Evolutionary conservation across 805 yeast genomes (phyloP).

Genomic region (Lipomyces oligophaga): DNA sequence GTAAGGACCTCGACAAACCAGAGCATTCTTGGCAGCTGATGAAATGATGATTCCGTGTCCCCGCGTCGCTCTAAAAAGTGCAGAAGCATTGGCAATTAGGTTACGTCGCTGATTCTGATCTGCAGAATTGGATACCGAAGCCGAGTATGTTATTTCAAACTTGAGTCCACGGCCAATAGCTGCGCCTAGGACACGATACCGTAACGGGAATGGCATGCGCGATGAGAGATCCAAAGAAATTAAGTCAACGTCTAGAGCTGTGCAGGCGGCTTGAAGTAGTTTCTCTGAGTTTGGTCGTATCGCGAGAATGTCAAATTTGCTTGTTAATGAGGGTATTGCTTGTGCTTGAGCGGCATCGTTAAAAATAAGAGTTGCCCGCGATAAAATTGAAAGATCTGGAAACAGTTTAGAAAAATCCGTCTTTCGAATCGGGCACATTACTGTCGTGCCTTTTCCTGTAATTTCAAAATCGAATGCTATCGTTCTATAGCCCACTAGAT

Average conservation of each 20-base stretch:
- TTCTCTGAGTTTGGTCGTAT: slow-evolving; percentile 77
- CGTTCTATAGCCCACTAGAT: slow-evolving; percentile 61
- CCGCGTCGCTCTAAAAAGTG: slow-evolving; percentile 76
- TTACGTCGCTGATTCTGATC: slow-evolving; percentile 47
- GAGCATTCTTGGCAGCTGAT: slow-evolving; percentile 58
- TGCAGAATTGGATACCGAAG: slow-evolving; percentile 37
- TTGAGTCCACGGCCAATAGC: slow-evolving; percentile 79
- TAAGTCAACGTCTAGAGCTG: slow-evolving; percentile 75
- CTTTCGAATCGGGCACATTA: slow-evolving; percentile 13
- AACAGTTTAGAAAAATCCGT: slow-evolving; percentile 2
- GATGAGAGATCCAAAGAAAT: slow-evolving; percentile 65
- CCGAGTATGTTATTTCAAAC: slow-evolving; percentile 70
- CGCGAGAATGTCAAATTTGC: slow-evolving; percentile 73
- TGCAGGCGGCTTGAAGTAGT: slow-evolving; percentile 68
- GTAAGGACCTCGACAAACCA: slow-evolving; percentile 59
- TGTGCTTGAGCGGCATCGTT: slow-evolving; percentile 77
- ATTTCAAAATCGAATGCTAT: slow-evolving; percentile 65
- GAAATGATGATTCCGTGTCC: slow-evolving; percentile 73
- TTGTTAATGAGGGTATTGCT: slow-evolving; percentile 44
- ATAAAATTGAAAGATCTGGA: slow-evolving; percentile 28
- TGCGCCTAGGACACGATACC: slow-evolving; percentile 78
- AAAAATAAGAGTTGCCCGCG: slow-evolving; percentile 70
- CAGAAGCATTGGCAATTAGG: slow-evolving; percentile 66
- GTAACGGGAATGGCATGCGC: slow-evolving; percentile 69
- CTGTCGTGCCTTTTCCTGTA: slow-evolving; percentile 31